These are phyloP conservation scores for Neospora caninum DNA, from an alignment of 169 alveolate species.

Conservation along the genomic window DNA sequence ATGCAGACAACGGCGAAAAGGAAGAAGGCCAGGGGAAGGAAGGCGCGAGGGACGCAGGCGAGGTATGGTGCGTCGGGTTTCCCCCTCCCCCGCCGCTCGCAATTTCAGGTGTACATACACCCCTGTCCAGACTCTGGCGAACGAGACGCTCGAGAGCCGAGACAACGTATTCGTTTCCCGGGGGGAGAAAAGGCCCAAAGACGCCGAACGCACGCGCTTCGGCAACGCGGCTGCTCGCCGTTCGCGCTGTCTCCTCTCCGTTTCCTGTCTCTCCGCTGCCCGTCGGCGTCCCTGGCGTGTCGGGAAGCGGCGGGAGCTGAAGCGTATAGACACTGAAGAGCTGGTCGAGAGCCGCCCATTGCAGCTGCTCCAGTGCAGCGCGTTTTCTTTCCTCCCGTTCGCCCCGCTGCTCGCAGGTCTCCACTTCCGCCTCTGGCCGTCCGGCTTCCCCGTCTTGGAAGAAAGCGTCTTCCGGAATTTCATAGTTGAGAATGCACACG, in stretches of 20 bases:
- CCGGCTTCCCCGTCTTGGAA: neutral
- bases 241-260: neutral
- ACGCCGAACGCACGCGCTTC: constrained; percentile 11
- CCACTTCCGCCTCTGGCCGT: neutral
- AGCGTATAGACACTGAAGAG: neutral
- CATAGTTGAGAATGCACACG: neutral
- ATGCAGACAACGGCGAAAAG: neutral
- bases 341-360: constrained; percentile 8
- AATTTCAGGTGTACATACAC: neutral
- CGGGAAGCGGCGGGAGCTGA: constrained; percentile 24
- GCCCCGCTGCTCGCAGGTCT: neutral
- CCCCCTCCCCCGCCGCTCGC: too few species aligned
- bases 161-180: neutral
- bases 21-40: neutral
- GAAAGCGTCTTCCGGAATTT: neutral
- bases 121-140: neutral
- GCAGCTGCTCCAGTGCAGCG: constrained; percentile 1
- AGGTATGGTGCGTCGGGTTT: too few species aligned
- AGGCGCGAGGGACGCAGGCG: too few species aligned
- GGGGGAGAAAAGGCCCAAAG: constrained; percentile 19
- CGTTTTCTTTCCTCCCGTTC: neutral
- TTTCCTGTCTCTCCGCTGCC: neutral
- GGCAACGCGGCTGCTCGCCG: neutral
- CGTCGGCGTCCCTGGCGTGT: neutral
- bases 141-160: neutral